Conservation (phyloP, 176 grass and related monocot species). For the Ananas comosus region DNA sequence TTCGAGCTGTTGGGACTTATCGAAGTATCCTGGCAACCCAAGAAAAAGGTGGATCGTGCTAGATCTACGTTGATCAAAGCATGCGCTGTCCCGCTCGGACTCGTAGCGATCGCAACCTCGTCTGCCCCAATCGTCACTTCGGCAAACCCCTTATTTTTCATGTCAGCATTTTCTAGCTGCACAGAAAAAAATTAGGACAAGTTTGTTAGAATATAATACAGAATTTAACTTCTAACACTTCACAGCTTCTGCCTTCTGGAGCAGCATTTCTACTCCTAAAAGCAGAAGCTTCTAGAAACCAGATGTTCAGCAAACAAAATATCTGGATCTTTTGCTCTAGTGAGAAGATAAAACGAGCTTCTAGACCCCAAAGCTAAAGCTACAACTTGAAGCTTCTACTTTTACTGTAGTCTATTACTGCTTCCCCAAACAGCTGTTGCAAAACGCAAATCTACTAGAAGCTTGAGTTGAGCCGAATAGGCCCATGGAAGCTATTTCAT, state of each 20-base stretch:
- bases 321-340: not conserved
- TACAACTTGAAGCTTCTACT: no score
- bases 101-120: slow-evolving; percentile 64
- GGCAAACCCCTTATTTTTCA: slow-evolving; percentile 75
- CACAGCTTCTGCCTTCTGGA: not conserved
- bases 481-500: no score
- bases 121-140: slow-evolving; percentile 60
- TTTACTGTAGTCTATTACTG: no score
- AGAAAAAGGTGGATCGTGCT: slow-evolving; percentile 49
- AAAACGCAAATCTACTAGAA: no score
- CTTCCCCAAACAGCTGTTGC: no score
- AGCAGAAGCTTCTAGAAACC: no score
- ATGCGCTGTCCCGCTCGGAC: slow-evolving; percentile 73
- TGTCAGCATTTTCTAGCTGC: slow-evolving; percentile 70
- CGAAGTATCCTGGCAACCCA: slow-evolving; percentile 74
- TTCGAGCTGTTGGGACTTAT: slow-evolving; percentile 67
- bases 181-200: slow-evolving; percentile 1
- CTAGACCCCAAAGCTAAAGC: no score
- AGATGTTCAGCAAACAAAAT: not conserved
- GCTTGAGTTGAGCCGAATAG: no score
- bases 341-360: no score
- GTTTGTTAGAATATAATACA: slow-evolving; percentile 4
- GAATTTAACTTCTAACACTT: slow-evolving; percentile 4
- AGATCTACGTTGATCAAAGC: slow-evolving; percentile 83
- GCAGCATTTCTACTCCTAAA: no score